These are phyloP conservation scores for Lentinus tigrinus DNA, from an alignment of 768 basidiomycete genomes.

Conservation along the genomic window DNA sequence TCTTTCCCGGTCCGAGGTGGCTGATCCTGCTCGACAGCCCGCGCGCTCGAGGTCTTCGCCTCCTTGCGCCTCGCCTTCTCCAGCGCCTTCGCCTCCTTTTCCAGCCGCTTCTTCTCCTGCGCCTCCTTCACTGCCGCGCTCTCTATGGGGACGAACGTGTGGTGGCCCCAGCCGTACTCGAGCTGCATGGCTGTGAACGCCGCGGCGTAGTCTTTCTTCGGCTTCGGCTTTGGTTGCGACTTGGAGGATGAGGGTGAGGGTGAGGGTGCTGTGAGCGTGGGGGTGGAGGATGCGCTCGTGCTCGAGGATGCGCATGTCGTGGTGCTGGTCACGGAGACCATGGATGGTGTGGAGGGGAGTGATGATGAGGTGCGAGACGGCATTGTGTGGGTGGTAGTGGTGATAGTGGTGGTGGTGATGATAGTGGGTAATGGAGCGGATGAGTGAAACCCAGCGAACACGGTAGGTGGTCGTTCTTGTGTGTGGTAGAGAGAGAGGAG, in stretches of 20 bases:
- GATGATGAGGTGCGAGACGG: background rate
- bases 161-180: constrained; percentile 14
- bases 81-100: background rate
- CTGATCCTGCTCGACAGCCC: too few relatives aligned
- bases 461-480: too few relatives aligned
- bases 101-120: constrained; percentile 3
- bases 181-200: constrained; percentile 11
- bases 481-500: too few relatives aligned
- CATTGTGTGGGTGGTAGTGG: background rate
- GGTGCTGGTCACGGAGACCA: background rate
- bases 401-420: too few relatives aligned
- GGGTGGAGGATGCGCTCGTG: background rate
- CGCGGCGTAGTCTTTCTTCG: constrained; percentile 6
- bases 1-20: too few relatives aligned
- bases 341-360: background rate
- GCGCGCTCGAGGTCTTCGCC: background rate
- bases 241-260: background rate
- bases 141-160: background rate
- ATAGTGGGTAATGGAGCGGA: too few relatives aligned
- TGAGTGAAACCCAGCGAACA: too few relatives aligned
- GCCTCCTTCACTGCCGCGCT: background rate
- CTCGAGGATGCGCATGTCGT: background rate
- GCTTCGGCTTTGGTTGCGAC: background rate
- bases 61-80: background rate
- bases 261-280: background rate